Base-by-base conservation (phyloP, 1,284 basidiomycete genomes). In the Irpex rosettiformis region DNA sequence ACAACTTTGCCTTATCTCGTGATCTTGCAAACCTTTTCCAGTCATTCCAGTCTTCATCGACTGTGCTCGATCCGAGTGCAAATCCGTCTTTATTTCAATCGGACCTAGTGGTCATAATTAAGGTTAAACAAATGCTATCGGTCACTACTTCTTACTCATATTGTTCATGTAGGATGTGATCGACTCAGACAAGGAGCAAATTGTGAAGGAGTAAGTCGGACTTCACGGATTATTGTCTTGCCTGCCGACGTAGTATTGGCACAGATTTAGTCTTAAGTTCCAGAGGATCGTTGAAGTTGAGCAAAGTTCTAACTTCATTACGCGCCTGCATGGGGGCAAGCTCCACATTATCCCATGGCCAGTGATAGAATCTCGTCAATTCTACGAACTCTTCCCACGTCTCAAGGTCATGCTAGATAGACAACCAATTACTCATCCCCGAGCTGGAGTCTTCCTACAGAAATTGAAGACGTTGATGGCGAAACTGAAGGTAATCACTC, bases 401-500 rank as follows among this genome's bases (percentile, higher is more conserved):
- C 58, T 86, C 22, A 83, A 80, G 63, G 70, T 69, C 43, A 70
- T 70, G 5, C 66, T 86, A 3, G 78, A 82, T 60, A 67, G 74
- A 27, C 83, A 85, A 60, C 62, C 61, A 1, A 55, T 79, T 0
- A 84, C 82, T 0, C 83, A 86, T 62, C 67, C 64, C 0, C 73
- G 75, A 0, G 85, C 79, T 0, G 81, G 80, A 2, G 75, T 79
- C 48, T 86, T 86, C 63, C 69, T 86, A 16, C 77, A 82, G 37
- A 77, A 77, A 1, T 67, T 87, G 65, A 86, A 86, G 68, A 83
- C 82, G 0, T 65, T 87, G 42, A 87, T 86, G 84, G 84, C 84
- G 4, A 87, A 86, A 58, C 64, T 86, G 52, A 86, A 86, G 77
- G 85, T 81, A 10, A 8, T 30, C 6, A 33, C 6, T 51, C 57